Percentiles rank a stretch among this genome's conserved stretches.
Conservation (phyloP, 148 eudicot species). For the Nepenthes mirabilis region DNA sequence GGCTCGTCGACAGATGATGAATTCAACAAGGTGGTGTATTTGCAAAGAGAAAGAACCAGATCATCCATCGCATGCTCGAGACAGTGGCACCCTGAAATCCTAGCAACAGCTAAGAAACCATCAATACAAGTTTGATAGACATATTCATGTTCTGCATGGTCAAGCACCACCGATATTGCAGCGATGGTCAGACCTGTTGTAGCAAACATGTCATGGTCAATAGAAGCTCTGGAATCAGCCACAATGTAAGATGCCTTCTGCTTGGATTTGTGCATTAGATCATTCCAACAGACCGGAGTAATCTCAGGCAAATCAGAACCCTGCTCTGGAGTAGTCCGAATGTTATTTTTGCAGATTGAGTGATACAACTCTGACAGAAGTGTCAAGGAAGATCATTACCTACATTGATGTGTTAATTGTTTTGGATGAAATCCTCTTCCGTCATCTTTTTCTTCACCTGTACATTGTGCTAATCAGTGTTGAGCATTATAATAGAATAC, state of each 20-base stretch:
- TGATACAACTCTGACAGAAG: slow-evolving; percentile 66
- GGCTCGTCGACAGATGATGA: slow-evolving; percentile 73
- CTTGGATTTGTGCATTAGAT: slow-evolving; percentile 64
- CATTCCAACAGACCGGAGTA: slow-evolving; percentile 81
- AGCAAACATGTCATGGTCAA: slow-evolving; percentile 86
- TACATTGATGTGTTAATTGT: slow-evolving; percentile 72
- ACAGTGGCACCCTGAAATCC: slow-evolving; percentile 70
- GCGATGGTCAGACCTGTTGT: slow-evolving; percentile 90
- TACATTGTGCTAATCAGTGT: slow-evolving; percentile 87
- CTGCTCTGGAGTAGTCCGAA: slow-evolving; percentile 75
- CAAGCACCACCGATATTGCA: slow-evolving; percentile 90
- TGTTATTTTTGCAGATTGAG: slow-evolving; percentile 74
- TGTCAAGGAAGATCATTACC: slow-evolving; percentile 95
- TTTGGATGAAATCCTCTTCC: slow-evolving; percentile 85
- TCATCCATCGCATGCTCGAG: slow-evolving; percentile 73
- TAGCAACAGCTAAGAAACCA: slow-evolving; percentile 81
- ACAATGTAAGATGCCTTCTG: slow-evolving; percentile 53
- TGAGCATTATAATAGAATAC: slow-evolving; percentile 80
- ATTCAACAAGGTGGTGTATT: slow-evolving; percentile 67
- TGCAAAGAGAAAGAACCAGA: slow-evolving; percentile 85
- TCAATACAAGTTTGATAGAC: slow-evolving; percentile 81
- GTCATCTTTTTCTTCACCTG: slow-evolving; percentile 98
- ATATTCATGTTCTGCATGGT: slow-evolving; percentile 77
- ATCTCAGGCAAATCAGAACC: slow-evolving; percentile 50
- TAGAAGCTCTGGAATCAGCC: slow-evolving; percentile 56